A percentile compares a stretch with the other conserved stretches of the same genome.
These are phyloP conservation scores for Niebla homalea DNA, from an alignment of 495 filamentous ascomycete genomes.

Conservation along the genomic window DNA sequence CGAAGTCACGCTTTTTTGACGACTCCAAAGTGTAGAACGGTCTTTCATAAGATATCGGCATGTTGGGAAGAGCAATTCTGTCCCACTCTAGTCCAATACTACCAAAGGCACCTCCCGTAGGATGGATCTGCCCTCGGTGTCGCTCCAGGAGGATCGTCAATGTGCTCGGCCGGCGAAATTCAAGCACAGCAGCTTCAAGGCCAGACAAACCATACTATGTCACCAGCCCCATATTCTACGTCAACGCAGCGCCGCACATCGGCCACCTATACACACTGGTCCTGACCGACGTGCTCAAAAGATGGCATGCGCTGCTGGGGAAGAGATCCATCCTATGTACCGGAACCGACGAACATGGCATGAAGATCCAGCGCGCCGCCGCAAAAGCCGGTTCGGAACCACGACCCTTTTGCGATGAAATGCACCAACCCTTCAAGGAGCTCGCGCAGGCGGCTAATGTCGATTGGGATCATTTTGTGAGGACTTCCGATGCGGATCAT, in stretches of 20 bases:
- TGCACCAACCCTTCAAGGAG: conserved; percentile 39
- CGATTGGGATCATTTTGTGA: conserved; percentile 71
- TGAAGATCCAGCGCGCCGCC: conserved; percentile 88
- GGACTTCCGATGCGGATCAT: conserved; percentile 76
- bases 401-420: conserved; percentile 48
- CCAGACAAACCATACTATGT: conserved; percentile 81
- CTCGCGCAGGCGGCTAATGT: conserved; percentile 57
- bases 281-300: conserved; percentile 78
- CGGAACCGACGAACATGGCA: conserved; percentile 95
- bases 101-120: not conserved
- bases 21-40: no score
- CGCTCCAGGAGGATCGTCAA: not conserved
- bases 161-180: conserved; percentile 5
- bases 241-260: conserved; percentile 89
- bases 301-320: conserved; percentile 75
- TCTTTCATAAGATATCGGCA: no score
- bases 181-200: not conserved
- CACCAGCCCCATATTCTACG: conserved; percentile 96
- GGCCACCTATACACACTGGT: conserved; percentile 92
- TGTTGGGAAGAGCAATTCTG: not conserved
- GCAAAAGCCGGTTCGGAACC: conserved; percentile 46
- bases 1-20: not conserved
- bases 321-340: conserved; percentile 64
- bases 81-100: not conserved
- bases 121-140: conserved; percentile 9